Percentiles rank a stretch among this genome's conserved stretches.
These are phyloP conservation scores for Coniochaeta ligniaria DNA, from an alignment of 2,329 filamentous ascomycete genomes.

Conservation along the genomic window DNA sequence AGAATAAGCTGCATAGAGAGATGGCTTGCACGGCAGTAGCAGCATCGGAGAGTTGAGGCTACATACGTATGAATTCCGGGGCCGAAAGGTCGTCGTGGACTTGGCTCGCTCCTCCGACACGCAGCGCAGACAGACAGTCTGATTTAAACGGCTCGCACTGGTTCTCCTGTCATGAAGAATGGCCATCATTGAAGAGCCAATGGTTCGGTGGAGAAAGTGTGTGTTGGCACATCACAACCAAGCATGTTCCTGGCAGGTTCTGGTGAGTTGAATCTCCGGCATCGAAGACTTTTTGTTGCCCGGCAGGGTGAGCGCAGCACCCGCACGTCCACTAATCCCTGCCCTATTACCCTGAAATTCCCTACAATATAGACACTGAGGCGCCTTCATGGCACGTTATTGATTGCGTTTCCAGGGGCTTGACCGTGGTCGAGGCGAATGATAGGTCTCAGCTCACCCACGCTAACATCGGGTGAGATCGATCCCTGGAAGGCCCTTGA, in stretches of 20 bases:
- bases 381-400: background rate
- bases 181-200: background rate
- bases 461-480: conserved; percentile 15
- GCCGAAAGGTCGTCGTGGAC: background rate
- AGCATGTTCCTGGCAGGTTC: conserved; percentile 1
- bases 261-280: background rate
- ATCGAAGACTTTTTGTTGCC: background rate
- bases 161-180: background rate
- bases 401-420: conserved; percentile 3
- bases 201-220: background rate
- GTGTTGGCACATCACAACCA: conserved; percentile 1
- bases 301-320: background rate
- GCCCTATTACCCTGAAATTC: background rate
- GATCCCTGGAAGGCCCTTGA: conserved; percentile 8
- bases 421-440: conserved; percentile 9
- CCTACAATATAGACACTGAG: background rate
- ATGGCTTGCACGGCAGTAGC: background rate
- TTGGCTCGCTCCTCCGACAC: background rate
- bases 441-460: conserved; percentile 19
- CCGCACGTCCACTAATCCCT: background rate
- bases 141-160: background rate
- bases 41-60: background rate
- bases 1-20: background rate
- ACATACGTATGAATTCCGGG: background rate
- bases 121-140: background rate